Evolutionary conservation across 2,329 filamentous ascomycete species (phyloP).

Genomic region (Trichoderma pleuroti): DNA sequence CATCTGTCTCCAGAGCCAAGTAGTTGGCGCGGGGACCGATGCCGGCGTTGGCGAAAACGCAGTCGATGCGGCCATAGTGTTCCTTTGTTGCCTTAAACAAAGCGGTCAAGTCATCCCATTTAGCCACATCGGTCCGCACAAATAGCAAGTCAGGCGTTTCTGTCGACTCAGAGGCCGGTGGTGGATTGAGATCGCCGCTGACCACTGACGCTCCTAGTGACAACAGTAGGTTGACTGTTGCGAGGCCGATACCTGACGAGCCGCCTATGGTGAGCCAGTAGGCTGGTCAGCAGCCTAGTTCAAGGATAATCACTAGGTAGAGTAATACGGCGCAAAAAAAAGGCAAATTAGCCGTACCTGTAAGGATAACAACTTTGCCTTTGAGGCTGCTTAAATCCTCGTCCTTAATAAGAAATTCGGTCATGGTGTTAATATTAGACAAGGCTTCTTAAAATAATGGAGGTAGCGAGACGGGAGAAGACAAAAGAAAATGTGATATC

Average conservation of each 20-base stretch:
- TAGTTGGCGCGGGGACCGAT: slow-evolving; percentile 13
- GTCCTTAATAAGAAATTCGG: slow-evolving; percentile 9
- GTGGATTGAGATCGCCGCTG: slow-evolving; percentile 8
- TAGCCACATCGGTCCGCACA: slow-evolving; percentile 1
- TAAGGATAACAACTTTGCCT: slow-evolving; percentile 10
- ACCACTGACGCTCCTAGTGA: slow-evolving; percentile 11
- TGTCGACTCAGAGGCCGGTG: background rate
- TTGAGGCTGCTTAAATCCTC: slow-evolving; percentile 7
- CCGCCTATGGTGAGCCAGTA: background rate
- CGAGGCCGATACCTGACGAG: slow-evolving; percentile 10
- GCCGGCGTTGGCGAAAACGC: slow-evolving; percentile 11
- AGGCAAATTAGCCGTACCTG: background rate
- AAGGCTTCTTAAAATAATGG: background rate
- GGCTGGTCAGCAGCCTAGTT: background rate
- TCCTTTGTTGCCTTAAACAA: slow-evolving; percentile 4
- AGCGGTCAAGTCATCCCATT: slow-evolving; percentile 4
- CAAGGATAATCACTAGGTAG: background rate
- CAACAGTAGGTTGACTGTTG: slow-evolving; percentile 4
- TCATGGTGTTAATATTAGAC: background rate
- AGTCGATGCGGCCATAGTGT: slow-evolving; percentile 7
- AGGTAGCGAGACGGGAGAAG: background rate
- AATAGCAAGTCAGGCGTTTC: background rate
- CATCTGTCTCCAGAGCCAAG: slow-evolving; percentile 11
- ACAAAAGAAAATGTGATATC: background rate
- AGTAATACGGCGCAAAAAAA: background rate